Percentiles rank a stretch among this genome's conserved stretches.
phyloP scores from a whole-genome alignment of 106 monocot genomes.

The Dendrobium nobile region DNA sequence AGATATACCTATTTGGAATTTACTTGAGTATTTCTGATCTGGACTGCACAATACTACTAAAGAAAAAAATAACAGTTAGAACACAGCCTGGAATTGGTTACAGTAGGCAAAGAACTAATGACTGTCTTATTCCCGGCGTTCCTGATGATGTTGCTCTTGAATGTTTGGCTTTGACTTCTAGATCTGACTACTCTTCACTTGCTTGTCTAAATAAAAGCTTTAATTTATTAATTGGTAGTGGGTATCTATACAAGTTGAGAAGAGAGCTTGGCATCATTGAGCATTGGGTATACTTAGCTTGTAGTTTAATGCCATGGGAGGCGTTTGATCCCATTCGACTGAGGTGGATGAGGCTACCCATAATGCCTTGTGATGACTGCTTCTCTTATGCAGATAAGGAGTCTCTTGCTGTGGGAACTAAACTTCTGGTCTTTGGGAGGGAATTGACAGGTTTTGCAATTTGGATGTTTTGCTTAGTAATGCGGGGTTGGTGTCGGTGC shows the following conservation, averaged over 20 bases:
- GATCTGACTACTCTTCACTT: conserved; percentile 75
- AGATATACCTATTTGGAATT: conserved; percentile 5
- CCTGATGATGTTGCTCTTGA: conserved; percentile 58
- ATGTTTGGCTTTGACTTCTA: conserved; percentile 46
- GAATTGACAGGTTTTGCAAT: conserved; percentile 60
- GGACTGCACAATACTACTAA: conserved; percentile 11
- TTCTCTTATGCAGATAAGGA: conserved; percentile 82
- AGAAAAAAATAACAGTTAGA: conserved; percentile 14
- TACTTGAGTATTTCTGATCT: conserved; percentile 12
- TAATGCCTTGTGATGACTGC: conserved; percentile 80
- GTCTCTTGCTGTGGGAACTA: conserved; percentile 78
- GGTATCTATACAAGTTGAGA: conserved; percentile 66
- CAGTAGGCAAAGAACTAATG: conserved; percentile 32
- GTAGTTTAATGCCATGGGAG: conserved; percentile 75
- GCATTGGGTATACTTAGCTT: conserved; percentile 73
- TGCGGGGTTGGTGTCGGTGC: conserved; percentile 51
- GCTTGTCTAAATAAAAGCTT: conserved; percentile 56
- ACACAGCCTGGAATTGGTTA: conserved; percentile 13
- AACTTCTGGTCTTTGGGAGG: conserved; percentile 76
- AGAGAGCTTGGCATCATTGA: conserved; percentile 47
- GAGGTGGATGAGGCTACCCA: conserved; percentile 72
- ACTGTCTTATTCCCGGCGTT: conserved; percentile 50
- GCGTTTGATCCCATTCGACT: conserved; percentile 60
- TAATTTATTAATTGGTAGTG: conserved; percentile 42
- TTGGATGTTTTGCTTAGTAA: conserved; percentile 67